Base-by-base conservation (phyloP, 2,329 filamentous ascomycete species). In the Diaporthe ampelina region DNA sequence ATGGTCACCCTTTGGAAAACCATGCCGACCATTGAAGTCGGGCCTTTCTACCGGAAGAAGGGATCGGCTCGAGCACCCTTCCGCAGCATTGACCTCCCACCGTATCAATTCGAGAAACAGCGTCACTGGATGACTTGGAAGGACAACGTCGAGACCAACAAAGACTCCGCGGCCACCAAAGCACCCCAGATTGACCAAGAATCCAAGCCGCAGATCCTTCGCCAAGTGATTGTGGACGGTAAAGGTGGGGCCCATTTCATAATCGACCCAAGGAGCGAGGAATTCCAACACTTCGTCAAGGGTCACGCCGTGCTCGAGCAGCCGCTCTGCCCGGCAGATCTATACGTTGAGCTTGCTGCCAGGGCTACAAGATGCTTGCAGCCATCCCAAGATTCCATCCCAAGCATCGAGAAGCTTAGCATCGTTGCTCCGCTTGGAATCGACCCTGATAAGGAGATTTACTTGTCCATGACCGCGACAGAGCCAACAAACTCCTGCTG, bases 41-140 rank as follows among this genome's bases (percentile, higher is more conserved):
- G 81, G 81, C 2, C 63, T 76, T 79, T 79, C 56, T 78, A 81
- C 32, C 70, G 65, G 26, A 57, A 65, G 24, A 54, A 54, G 50
- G 50, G 50, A 4, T 29, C 50, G 15, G 50, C 50, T 13, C n/a
- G 50, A n/a, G 50, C 50, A 4, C 50, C 50, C 9, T 54, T 26
- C 10, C 50, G 50, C 50, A 54, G 50, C 0, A 40, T 80, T 5
- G 74, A 74, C 21, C 70, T 82, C 21, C 80, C 81, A 3, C 74
- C 77, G 0, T 81, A 81, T 26, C 80, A 81, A 48, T 82, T 81
- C 52, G 78, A 79, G 10, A 79, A 79, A 63, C 76, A 73, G 5
- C 63, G 70, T 0, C 78, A 81, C 61, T 81, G 81, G 79, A 67
- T 86, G 21, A 79, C 82, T 24, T 54, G 50, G 50, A 26, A 26